These are phyloP conservation scores for Talaromyces verruculosus DNA, from an alignment of 2,329 filamentous ascomycete genomes.

Conservation along the genomic window DNA sequence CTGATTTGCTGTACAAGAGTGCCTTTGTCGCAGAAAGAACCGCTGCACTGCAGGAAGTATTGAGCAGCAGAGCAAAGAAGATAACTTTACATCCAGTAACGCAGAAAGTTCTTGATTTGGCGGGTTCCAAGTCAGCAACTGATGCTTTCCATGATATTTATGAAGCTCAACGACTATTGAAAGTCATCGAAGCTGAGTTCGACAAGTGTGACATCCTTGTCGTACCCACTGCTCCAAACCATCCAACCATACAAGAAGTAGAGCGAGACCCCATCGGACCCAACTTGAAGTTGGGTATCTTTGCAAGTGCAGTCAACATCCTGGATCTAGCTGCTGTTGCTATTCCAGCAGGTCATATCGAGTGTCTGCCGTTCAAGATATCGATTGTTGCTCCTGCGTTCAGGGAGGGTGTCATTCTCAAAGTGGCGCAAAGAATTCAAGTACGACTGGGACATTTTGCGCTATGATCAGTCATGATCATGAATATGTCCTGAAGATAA, in stretches of 20 bases:
- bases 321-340: slow-evolving; percentile 49
- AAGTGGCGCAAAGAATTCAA: slow-evolving; percentile 18
- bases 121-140: slow-evolving; percentile 35
- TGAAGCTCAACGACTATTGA: slow-evolving; percentile 40
- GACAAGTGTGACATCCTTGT: slow-evolving; percentile 45
- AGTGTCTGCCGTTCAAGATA: slow-evolving; percentile 28
- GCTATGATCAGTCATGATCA: background rate
- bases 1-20: slow-evolving; percentile 57
- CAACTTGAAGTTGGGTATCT: slow-evolving; percentile 57
- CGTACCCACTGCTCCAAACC: slow-evolving; percentile 58
- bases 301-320: slow-evolving; percentile 63
- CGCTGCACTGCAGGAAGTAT: slow-evolving; percentile 46
- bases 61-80: slow-evolving; percentile 34
- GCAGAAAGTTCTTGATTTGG: slow-evolving; percentile 40
- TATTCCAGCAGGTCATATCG: slow-evolving; percentile 48
- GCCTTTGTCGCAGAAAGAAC: slow-evolving; percentile 59
- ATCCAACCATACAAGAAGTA: slow-evolving; percentile 54
- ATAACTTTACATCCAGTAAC: slow-evolving; percentile 12
- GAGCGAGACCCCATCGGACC: slow-evolving; percentile 53
- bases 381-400: slow-evolving; percentile 19
- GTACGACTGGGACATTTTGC: background rate
- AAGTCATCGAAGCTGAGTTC: slow-evolving; percentile 33
- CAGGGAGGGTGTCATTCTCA: slow-evolving; percentile 17
- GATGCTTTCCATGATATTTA: slow-evolving; percentile 53
- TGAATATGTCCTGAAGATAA: background rate